Conservation (phyloP, 352 stramenopile species). For the Globisporangium spinosum region DNA sequence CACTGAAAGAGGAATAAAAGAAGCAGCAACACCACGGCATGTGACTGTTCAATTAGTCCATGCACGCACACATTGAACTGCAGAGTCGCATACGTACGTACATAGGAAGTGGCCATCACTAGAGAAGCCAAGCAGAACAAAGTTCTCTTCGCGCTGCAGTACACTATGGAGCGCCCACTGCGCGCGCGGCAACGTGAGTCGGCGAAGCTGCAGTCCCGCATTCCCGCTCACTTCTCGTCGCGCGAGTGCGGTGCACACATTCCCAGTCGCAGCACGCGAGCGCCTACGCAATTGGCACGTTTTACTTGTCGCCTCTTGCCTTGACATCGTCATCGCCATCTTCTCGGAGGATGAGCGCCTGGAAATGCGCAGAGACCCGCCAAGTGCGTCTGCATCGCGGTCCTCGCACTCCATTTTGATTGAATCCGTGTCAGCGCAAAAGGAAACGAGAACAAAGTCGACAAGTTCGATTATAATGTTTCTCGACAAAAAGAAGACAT, state of each 20-base stretch:
- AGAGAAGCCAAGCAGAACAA: slow-evolving; percentile 66
- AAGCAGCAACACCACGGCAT: not conserved
- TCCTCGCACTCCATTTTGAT: slow-evolving; percentile 3
- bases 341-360: not conserved
- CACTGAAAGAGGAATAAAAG: slow-evolving; percentile 25
- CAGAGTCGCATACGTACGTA: slow-evolving; percentile 23
- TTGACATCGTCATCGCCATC: not conserved
- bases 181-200: slow-evolving; percentile 8
- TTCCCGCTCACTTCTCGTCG: slow-evolving; percentile 3
- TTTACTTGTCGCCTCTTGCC: not conserved
- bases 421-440: not conserved
- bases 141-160: slow-evolving; percentile 36
- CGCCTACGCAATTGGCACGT: not conserved
- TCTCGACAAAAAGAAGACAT: too few species aligned
- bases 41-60: too few species aligned
- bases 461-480: too few species aligned
- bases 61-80: not conserved
- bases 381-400: not conserved
- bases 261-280: not conserved
- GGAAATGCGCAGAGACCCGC: not conserved
- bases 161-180: slow-evolving; percentile 27
- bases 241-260: slow-evolving; percentile 6
- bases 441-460: not conserved
- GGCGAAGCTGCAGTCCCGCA: not conserved
- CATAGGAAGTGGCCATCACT: slow-evolving; percentile 58